phyloP scores from a whole-genome alignment of 352 stramenopile genomes.

The Globisporangium carolinianum region DNA sequence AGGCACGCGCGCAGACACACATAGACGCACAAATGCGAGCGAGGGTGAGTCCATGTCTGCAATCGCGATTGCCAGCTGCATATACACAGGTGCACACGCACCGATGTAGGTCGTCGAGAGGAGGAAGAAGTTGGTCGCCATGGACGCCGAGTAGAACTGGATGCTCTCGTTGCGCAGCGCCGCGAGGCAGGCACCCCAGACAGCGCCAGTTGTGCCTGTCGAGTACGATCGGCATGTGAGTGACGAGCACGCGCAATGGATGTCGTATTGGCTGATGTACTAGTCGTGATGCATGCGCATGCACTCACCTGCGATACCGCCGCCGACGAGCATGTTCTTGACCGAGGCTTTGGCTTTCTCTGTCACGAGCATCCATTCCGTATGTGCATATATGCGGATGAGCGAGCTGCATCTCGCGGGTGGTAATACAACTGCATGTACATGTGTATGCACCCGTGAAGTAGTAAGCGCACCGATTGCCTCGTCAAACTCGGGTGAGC shows the following conservation, averaged over 20 bases:
- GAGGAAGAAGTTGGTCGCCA: constrained; percentile 83
- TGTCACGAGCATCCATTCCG: constrained; percentile 5
- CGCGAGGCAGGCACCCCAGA: constrained; percentile 50
- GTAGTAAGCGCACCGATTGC: constrained; percentile 4
- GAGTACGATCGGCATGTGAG: neutral
- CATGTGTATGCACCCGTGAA: no score
- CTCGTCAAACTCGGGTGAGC: constrained; percentile 14
- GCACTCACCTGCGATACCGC: constrained; percentile 33
- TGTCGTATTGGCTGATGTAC: neutral
- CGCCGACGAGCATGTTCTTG: constrained; percentile 65
- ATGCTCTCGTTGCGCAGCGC: constrained; percentile 69
- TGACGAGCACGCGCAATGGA: neutral
- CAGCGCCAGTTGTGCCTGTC: constrained; percentile 41
- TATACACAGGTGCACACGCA: constrained; percentile 9
- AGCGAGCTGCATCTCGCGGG: neutral
- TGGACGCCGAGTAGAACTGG: constrained; percentile 75
- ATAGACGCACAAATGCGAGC: no score
- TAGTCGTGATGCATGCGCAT: neutral
- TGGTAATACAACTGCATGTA: neutral
- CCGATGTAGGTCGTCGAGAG: constrained; percentile 81
- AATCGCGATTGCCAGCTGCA: no score
- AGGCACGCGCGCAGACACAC: neutral
- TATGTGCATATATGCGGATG: constrained; percentile 6
- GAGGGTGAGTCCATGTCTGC: no score
- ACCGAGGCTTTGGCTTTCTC: constrained; percentile 60